Evolutionary conservation across 2,329 filamentous ascomycete species (phyloP).

Genomic region (Penicillium frequentans): DNA sequence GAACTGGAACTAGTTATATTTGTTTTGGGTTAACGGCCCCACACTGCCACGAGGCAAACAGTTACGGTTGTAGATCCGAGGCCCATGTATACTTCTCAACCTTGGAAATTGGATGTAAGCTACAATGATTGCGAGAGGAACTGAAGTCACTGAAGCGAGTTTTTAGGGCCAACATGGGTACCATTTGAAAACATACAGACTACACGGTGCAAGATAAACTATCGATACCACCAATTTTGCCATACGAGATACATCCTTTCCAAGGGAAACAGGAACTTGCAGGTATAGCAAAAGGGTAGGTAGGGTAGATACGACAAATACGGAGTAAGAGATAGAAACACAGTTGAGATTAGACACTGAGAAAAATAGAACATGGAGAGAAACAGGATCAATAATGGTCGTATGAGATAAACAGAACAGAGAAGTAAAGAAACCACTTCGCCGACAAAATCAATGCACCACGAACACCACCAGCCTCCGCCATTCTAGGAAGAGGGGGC

Average conservation of each 20-base stretch:
- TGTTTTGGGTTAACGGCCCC: not conserved
- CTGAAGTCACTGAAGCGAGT: no score
- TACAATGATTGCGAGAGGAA: no score
- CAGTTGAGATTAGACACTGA: conserved; percentile 25
- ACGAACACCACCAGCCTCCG: conserved; percentile 39
- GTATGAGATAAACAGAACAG: conserved; percentile 25
- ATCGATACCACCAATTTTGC: not conserved
- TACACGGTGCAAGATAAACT: not conserved
- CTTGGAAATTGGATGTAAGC: not conserved
- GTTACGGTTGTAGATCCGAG: not conserved
- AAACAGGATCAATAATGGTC: conserved; percentile 26
- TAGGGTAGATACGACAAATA: not conserved
- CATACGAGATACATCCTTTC: not conserved
- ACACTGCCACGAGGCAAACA: not conserved
- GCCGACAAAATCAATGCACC: conserved; percentile 38
- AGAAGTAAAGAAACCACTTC: conserved; percentile 31
- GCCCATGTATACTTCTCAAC: not conserved
- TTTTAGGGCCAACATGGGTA: not conserved
- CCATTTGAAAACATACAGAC: not conserved
- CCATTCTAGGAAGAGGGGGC: conserved; percentile 37
- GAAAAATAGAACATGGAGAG: conserved; percentile 18
- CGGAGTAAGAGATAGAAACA: not conserved
- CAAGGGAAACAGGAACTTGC: not conserved
- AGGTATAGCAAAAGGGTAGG: not conserved
- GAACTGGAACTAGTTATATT: not conserved